Conservation (phyloP, 2,329 filamentous ascomycete genomes). For the Gyromitra esculenta region DNA sequence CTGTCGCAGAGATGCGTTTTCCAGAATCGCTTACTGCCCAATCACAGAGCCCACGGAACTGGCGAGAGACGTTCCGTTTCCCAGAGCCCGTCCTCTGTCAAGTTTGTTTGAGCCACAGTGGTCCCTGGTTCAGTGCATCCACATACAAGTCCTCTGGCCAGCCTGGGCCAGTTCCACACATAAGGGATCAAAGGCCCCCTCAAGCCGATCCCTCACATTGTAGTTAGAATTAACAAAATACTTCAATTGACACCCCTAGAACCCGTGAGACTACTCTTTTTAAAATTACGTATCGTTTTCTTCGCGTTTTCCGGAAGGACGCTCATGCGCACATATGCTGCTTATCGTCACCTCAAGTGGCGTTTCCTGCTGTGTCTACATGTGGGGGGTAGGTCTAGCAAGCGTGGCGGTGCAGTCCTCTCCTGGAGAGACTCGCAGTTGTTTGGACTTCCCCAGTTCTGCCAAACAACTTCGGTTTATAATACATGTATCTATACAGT, state of each 20-base stretch:
- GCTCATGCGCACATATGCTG: neutral
- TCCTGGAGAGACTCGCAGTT: no score
- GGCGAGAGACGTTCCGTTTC: neutral
- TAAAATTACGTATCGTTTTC: neutral
- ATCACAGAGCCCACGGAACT: neutral
- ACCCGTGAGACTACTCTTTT: neutral
- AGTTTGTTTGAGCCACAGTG: no score
- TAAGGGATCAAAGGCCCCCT: neutral
- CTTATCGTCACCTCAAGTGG: neutral
- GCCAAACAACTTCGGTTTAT: no score
- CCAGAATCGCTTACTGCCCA: neutral
- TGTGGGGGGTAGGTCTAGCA: no score
- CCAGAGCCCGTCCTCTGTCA: neutral
- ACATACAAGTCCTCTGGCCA: neutral
- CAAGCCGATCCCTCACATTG: neutral
- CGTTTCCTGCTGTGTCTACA: no score
- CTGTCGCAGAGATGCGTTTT: neutral
- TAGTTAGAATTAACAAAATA: no score
- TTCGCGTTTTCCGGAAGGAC: neutral
- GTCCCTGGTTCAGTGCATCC: no score
- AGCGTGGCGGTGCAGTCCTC: no score
- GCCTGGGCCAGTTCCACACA: neutral
- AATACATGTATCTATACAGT: no score
- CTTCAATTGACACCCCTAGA: neutral
- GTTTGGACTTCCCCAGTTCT: no score